These are phyloP conservation scores for Aspergillus novofumigatus DNA, from an alignment of 2,329 filamentous ascomycete species.

Conservation along the genomic window DNA sequence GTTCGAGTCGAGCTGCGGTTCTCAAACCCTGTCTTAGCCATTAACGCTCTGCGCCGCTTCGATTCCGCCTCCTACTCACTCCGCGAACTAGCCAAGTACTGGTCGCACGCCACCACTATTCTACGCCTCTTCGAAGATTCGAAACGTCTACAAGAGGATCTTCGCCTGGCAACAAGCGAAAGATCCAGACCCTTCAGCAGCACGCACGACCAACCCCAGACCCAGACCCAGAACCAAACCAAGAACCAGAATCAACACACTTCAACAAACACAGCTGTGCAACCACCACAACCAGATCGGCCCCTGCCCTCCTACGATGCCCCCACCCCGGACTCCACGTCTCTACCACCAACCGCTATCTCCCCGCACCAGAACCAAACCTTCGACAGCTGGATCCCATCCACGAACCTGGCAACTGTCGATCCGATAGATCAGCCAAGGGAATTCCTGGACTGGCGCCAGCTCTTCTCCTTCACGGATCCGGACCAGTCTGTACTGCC, in stretches of 20 bases:
- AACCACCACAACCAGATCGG: conserved; percentile 18
- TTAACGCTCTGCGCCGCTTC: conserved; percentile 43
- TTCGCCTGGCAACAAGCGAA: conserved; percentile 35
- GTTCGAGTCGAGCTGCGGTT: conserved; percentile 44
- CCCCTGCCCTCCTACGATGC: conserved; percentile 23
- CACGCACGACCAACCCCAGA: conserved; percentile 6
- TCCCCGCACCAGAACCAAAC: conserved; percentile 23
- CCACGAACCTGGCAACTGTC: conserved; percentile 22
- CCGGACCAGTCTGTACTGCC: conserved; percentile 34
- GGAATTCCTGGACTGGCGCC: conserved; percentile 39
- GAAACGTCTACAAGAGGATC: conserved; percentile 39
- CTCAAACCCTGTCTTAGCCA: conserved; percentile 43
- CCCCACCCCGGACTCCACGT: conserved; percentile 28
- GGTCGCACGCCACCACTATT: conserved; percentile 42
- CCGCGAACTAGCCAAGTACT: conserved; percentile 40
- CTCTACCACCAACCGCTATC: conserved; percentile 19
- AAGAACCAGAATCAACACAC: background rate
- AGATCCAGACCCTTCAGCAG: conserved; percentile 25
- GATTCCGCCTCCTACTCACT: conserved; percentile 41
- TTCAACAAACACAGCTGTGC: conserved; percentile 14
- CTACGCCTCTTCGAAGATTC: conserved; percentile 43
- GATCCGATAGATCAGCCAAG: conserved; percentile 31
- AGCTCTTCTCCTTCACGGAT: conserved; percentile 39
- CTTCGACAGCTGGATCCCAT: conserved; percentile 32
- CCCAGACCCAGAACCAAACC: background rate